phyloP scores from a whole-genome alignment of 805 yeast species.

The Lachancea waltii region DNA sequence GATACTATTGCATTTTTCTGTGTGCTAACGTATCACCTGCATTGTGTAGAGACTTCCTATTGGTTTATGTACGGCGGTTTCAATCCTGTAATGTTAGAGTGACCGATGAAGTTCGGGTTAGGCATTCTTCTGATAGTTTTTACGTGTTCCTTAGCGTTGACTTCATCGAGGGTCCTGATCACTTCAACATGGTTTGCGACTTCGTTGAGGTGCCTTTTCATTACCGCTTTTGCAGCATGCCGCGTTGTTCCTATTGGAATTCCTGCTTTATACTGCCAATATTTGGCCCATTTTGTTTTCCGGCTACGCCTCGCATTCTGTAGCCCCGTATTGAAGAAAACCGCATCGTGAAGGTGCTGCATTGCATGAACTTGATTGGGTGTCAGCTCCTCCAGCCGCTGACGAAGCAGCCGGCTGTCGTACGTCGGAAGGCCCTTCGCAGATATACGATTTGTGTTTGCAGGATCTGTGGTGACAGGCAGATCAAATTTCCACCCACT shows the following conservation, averaged over 20 bases:
- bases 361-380: constrained; percentile 39
- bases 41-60: too few relatives aligned
- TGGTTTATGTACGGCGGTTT: constrained; percentile 38
- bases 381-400: constrained; percentile 29
- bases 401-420: constrained; percentile 23
- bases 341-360: constrained; percentile 45
- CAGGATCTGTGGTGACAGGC: constrained; percentile 23
- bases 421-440: constrained; percentile 43
- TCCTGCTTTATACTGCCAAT: constrained; percentile 42
- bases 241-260: constrained; percentile 31
- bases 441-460: constrained; percentile 16
- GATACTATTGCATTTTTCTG: background rate
- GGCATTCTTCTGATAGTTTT: constrained; percentile 40
- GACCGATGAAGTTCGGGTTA: constrained; percentile 43
- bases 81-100: constrained; percentile 39
- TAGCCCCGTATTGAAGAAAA: constrained; percentile 40
- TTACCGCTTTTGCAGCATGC: constrained; percentile 20
- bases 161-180: constrained; percentile 33
- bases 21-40: too few relatives aligned
- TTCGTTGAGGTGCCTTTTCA: constrained; percentile 29
- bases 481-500: constrained; percentile 32
- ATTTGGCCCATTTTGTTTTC: constrained; percentile 42
- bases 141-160: constrained; percentile 37
- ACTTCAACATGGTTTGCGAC: constrained; percentile 28
- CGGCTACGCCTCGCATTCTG: constrained; percentile 38